A percentile compares a stretch with the other conserved stretches of the same genome.
phyloP scores from a whole-genome alignment of 2,329 filamentous ascomycete species.

The Curvularia sp. region DNA sequence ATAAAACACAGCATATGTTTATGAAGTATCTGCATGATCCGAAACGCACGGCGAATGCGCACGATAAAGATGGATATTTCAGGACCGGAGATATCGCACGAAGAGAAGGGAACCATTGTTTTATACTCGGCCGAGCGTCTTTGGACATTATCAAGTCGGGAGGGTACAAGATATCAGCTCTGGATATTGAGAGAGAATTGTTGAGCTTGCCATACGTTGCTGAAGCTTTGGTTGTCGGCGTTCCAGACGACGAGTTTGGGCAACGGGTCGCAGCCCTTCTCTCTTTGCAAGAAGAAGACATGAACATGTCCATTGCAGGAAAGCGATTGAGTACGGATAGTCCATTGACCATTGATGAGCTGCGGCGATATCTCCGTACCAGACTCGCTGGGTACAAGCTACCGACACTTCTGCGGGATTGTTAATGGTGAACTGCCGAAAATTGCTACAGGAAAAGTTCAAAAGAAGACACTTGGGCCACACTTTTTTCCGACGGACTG shows the following conservation, averaged over 20 bases:
- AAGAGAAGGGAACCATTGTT: slow-evolving; percentile 57
- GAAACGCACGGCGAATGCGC: slow-evolving; percentile 56
- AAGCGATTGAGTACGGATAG: slow-evolving; percentile 24
- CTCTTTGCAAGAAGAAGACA: slow-evolving; percentile 48
- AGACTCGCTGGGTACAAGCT: slow-evolving; percentile 59
- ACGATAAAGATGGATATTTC: slow-evolving; percentile 59
- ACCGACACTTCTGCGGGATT: slow-evolving; percentile 56
- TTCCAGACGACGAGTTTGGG: slow-evolving; percentile 62
- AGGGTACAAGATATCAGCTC: slow-evolving; percentile 63
- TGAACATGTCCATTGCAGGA: slow-evolving; percentile 31
- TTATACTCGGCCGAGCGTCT: slow-evolving; percentile 61
- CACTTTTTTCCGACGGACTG: slow-evolving; percentile 48
- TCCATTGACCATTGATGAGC: slow-evolving; percentile 50
- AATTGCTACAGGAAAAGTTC: slow-evolving; percentile 59
- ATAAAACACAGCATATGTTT: slow-evolving; percentile 47
- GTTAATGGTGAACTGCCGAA: slow-evolving; percentile 58
- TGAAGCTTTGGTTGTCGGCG: slow-evolving; percentile 62
- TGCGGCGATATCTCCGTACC: slow-evolving; percentile 55
- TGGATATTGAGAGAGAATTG: slow-evolving; percentile 63
- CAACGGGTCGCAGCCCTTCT: slow-evolving; percentile 64
- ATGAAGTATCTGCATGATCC: slow-evolving; percentile 52
- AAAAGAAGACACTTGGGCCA: slow-evolving; percentile 57
- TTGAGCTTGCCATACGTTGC: slow-evolving; percentile 58
- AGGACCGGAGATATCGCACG: slow-evolving; percentile 57
- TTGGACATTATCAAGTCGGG: slow-evolving; percentile 64